Evolutionary conservation across 2,329 filamentous ascomycete genomes (phyloP), one percentile per base, ranked within the genome.

Genomic region (Raffaelea albimanens): DNA sequence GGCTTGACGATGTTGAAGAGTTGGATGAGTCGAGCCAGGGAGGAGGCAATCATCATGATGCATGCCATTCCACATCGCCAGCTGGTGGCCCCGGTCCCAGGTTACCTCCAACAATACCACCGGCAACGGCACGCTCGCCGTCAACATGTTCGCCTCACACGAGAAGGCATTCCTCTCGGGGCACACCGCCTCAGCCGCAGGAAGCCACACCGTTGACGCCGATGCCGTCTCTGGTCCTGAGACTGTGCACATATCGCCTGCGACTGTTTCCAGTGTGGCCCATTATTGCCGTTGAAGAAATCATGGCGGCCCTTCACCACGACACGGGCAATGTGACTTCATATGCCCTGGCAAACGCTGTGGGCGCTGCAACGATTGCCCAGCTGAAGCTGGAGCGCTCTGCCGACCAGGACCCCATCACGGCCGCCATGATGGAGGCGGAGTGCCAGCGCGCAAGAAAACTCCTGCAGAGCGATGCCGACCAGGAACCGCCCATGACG

Each of bases 231-330:
- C 54, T 64, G 34, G 52, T 63, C 40, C 49, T 60, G 44, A 57
- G 59, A 2, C 58, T 74, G 4, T 69, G 70, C 51, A 61, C 70
- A 43, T 75, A 73, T 52, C 67, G 67, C 3, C 63, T 71, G n/a
- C 68, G 71, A 13, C 59, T 75, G 41, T 75, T 71, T 44, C 71
- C 72, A 1, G 68, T 75, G 3, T 75, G 72, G 72, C 72, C 72
- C 21, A 67, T 75, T 34, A 64, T 75, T 39, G 64, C 69, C 36
- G 67, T 71, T 22, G 63, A 67, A 44, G 59, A 67, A 43, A 57
- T 73, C 20, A 65, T 68, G 44, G 58, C 60, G 21, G 56, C 58
- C 3, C 56, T 74, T 5, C 58, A 63, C 46, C 53, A 58, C 29
- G 57, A 67, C 44, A 40, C 58, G 1, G 54, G 61, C 16, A 59